Evolutionary conservation across 2,329 filamentous ascomycete genomes (phyloP).

Genomic region (Arachnomyces sp.): DNA sequence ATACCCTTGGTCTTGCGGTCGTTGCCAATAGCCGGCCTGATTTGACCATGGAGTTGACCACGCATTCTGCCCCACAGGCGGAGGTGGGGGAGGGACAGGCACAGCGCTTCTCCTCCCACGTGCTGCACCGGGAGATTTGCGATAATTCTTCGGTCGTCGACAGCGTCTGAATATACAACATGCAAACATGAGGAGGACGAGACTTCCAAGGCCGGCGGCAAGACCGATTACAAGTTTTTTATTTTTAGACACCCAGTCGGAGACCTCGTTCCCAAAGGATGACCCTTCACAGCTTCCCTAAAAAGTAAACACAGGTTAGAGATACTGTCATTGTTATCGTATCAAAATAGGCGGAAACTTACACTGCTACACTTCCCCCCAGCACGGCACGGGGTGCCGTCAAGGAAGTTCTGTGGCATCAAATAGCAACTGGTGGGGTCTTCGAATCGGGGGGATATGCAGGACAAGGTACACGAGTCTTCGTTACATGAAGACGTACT

Average conservation of each 20-base stretch:
- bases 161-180: constrained; percentile 59
- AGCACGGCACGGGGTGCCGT: constrained; percentile 77
- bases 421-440: constrained; percentile 58
- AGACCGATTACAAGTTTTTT: constrained; percentile 78
- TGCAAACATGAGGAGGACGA: constrained; percentile 62
- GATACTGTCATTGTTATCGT: too few species aligned
- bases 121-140: constrained; percentile 5
- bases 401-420: constrained; percentile 81
- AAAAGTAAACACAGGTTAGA: constrained; percentile 1
- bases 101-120: too few species aligned
- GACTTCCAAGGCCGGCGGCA: constrained; percentile 60
- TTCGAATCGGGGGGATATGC: constrained; percentile 61
- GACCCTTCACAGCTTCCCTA: constrained; percentile 67
- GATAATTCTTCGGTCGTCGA: constrained; percentile 31
- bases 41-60: too few species aligned
- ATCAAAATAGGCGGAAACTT: constrained; percentile 21
- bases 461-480: constrained; percentile 67
- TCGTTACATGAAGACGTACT: constrained; percentile 74
- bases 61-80: too few species aligned
- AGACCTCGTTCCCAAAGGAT: constrained; percentile 62
- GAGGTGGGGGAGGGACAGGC: too few species aligned
- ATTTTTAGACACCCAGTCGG: constrained; percentile 68
- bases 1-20: not conserved
- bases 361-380: constrained; percentile 70
- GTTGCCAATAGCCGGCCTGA: too few species aligned